phyloP scores from a whole-genome alignment of 2,329 filamentous ascomycete species.

The Colletotrichum sp. region DNA sequence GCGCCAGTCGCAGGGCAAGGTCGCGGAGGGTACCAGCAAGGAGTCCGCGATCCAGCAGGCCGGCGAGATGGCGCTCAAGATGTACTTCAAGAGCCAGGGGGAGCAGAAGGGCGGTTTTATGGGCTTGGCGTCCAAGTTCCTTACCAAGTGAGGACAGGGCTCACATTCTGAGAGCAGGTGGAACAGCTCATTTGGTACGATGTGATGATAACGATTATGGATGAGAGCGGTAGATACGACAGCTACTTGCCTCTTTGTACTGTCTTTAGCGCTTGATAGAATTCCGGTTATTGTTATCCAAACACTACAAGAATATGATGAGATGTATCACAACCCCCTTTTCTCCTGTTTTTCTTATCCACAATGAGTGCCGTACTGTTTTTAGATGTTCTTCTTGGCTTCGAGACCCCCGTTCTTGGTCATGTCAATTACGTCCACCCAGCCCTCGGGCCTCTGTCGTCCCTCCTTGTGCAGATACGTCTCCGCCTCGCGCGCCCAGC shows the following conservation, averaged over 20 bases:
- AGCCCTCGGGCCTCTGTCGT: constrained; percentile 55
- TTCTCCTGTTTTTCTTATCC: not conserved
- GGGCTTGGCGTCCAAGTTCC: constrained; percentile 52
- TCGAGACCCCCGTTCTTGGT: constrained; percentile 26
- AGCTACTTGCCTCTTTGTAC: not conserved
- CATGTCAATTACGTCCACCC: constrained; percentile 61
- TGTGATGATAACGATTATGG: not conserved
- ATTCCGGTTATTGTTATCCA: not conserved
- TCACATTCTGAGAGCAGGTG: too few species aligned
- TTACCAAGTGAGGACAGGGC: constrained; percentile 26
- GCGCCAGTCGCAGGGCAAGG: constrained; percentile 59
- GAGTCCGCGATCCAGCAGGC: constrained; percentile 80
- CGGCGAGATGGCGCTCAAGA: constrained; percentile 86
- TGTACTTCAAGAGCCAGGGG: constrained; percentile 83
- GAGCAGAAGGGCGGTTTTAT: constrained; percentile 56
- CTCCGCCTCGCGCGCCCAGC: constrained; percentile 65
- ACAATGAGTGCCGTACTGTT: fast-evolving
- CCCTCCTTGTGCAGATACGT: constrained; percentile 58
- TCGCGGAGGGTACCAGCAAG: constrained; percentile 70
- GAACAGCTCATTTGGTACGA: not conserved
- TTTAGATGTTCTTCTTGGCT: constrained; percentile 12
- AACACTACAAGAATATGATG: not conserved
- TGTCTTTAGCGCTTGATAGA: not conserved
- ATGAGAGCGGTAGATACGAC: not conserved
- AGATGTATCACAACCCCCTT: not conserved